A percentile compares a stretch with the other conserved stretches of the same genome.
Conservation (phyloP, 345 rosid species). For the Laguncularia racemosa region DNA sequence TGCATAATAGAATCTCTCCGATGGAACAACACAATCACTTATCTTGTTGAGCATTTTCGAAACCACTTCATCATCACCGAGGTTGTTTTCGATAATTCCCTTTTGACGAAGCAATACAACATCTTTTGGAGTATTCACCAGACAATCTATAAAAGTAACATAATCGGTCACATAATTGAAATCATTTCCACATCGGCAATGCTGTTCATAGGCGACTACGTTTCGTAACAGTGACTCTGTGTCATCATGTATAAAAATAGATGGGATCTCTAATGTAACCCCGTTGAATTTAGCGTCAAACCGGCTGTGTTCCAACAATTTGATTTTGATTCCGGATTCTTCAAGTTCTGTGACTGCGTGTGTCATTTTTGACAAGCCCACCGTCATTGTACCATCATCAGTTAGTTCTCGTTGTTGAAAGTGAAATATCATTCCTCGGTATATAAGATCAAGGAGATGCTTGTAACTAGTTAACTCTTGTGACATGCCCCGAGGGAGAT, state of each 20-base stretch:
- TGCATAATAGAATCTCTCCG: too few species aligned
- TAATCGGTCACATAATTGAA: conserved; percentile 6
- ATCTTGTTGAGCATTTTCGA: conserved; percentile 11
- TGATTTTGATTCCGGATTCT: conserved; percentile 20
- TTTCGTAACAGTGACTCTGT: conserved; percentile 15
- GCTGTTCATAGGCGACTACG: conserved; percentile 13
- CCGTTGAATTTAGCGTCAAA: conserved; percentile 13
- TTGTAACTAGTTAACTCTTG: too few species aligned
- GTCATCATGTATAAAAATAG: background rate
- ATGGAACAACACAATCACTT: background rate
- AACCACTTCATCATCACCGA: conserved; percentile 14
- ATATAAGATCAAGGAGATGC: too few species aligned
- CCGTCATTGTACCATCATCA: too few species aligned
- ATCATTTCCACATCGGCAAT: too few species aligned
- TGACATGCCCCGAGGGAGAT: too few species aligned
- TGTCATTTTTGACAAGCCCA: too few species aligned
- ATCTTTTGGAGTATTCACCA: conserved; percentile 7
- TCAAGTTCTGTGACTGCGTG: conserved; percentile 10
- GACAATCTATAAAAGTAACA: conserved; percentile 8
- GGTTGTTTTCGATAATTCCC: conserved; percentile 1
- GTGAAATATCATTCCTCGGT: too few species aligned
- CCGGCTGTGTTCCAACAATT: background rate
- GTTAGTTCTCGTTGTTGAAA: too few species aligned
- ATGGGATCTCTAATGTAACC: background rate
- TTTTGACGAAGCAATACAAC: conserved; percentile 13